These are phyloP conservation scores for Calocybe gangraenosa DNA, from an alignment of 768 basidiomycete species.

Conservation along the genomic window DNA sequence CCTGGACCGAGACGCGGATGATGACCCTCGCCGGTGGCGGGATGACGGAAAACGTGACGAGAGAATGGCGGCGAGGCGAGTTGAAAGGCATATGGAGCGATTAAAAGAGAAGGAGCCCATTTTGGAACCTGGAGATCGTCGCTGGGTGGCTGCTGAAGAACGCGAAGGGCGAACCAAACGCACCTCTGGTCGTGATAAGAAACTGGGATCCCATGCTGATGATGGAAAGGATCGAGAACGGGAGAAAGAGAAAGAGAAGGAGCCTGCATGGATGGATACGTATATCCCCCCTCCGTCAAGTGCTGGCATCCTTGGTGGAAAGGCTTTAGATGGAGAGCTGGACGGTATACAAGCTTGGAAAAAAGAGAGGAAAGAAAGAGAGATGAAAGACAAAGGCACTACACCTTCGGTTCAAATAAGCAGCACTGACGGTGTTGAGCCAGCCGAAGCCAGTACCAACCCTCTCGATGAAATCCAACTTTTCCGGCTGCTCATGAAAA, in stretches of 20 bases:
- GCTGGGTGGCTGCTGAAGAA: slow-evolving; percentile 64
- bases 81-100: slow-evolving; percentile 40
- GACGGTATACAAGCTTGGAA: slow-evolving; percentile 89
- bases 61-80: slow-evolving; percentile 58
- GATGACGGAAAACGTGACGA: slow-evolving; percentile 83
- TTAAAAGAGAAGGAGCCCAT: slow-evolving; percentile 39
- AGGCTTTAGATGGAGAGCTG: slow-evolving; percentile 57
- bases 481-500: slow-evolving; percentile 81
- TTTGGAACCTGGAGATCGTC: slow-evolving; percentile 48
- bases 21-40: slow-evolving; percentile 74
- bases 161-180: slow-evolving; percentile 65
- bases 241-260: slow-evolving; percentile 58
- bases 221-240: slow-evolving; percentile 39
- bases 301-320: slow-evolving; percentile 62
- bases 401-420: slow-evolving; percentile 5
- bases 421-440: slow-evolving; percentile 8
- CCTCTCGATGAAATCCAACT: slow-evolving; percentile 79
- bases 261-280: slow-evolving; percentile 92
- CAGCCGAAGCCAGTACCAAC: slow-evolving; percentile 25
- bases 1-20: slow-evolving; percentile 44
- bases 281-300: slow-evolving; percentile 62
- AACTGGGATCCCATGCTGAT: slow-evolving; percentile 30
- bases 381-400: slow-evolving; percentile 48
- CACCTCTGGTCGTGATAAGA: slow-evolving; percentile 54
- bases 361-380: slow-evolving; percentile 76